Percentiles rank a stretch among this genome's conserved stretches.
These are phyloP conservation scores for Clonostachys rosea DNA, from an alignment of 2,329 filamentous ascomycete genomes.

Conservation along the genomic window DNA sequence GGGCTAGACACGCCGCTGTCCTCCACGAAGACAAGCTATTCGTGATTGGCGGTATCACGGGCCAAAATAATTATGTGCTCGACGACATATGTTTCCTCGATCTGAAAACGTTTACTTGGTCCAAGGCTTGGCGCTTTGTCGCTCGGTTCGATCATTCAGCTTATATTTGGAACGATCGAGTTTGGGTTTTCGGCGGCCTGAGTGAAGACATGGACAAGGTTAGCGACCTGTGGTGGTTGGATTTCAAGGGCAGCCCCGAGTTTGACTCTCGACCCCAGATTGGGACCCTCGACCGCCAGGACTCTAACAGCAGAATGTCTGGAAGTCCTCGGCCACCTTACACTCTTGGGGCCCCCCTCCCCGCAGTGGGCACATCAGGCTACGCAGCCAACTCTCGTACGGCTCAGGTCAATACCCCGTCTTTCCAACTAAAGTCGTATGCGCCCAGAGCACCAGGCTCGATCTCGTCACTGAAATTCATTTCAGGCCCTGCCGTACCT, in stretches of 20 bases:
- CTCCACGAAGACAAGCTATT: slow-evolving; percentile 96
- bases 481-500: slow-evolving; percentile 75
- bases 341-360: slow-evolving; percentile 38
- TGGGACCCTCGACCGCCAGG: slow-evolving; percentile 44
- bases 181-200: slow-evolving; percentile 95
- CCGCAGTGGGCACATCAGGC: slow-evolving; percentile 53
- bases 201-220: slow-evolving; percentile 96
- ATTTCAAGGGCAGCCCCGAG: slow-evolving; percentile 84
- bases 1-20: slow-evolving; percentile 89
- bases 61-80: slow-evolving; percentile 84
- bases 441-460: slow-evolving; percentile 82
- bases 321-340: slow-evolving; percentile 41
- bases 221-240: slow-evolving; percentile 95
- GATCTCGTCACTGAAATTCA: slow-evolving; percentile 86
- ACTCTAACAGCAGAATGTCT: slow-evolving; percentile 38
- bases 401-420: slow-evolving; percentile 61
- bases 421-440: slow-evolving; percentile 65
- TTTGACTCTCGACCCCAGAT: slow-evolving; percentile 67
- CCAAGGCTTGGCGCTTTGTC: slow-evolving; percentile 91
- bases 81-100: slow-evolving; percentile 97
- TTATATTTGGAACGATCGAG: slow-evolving; percentile 84
- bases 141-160: slow-evolving; percentile 92
- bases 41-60: slow-evolving; percentile 91
- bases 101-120: slow-evolving; percentile 97
- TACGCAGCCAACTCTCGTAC: slow-evolving; percentile 66